Percentiles rank a stretch among this genome's conserved stretches.
phyloP scores from a whole-genome alignment of 257 asterid species.

The Lycium barbarum region DNA sequence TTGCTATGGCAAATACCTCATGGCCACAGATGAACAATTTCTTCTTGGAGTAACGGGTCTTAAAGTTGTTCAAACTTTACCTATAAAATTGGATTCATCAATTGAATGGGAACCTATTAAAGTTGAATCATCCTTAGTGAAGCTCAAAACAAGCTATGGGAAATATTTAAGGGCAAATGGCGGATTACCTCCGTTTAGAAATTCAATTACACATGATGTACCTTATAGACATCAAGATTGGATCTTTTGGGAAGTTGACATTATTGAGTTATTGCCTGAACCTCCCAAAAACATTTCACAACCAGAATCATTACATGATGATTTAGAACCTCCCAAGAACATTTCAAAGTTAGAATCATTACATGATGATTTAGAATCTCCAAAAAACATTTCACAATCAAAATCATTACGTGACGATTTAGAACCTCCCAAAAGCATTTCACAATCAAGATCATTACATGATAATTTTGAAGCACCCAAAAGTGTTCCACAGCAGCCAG shows the following conservation, averaged over 20 bases:
- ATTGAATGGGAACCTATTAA: constrained; percentile 35
- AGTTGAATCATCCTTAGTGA: constrained; percentile 8
- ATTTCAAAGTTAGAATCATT: background rate
- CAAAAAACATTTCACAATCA: background rate
- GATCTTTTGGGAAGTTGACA: constrained; percentile 33
- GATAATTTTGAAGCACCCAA: background rate
- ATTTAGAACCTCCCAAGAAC: background rate
- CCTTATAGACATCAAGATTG: constrained; percentile 24
- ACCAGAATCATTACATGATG: background rate
- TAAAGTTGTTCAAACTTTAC: constrained; percentile 28
- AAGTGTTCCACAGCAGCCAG: background rate
- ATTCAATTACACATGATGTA: constrained; percentile 29
- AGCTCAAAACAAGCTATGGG: constrained; percentile 31
- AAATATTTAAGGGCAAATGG: constrained; percentile 34
- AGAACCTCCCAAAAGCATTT: background rate
- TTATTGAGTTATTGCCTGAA: constrained; percentile 40
- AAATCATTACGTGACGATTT: background rate
- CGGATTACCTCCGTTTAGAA: constrained; percentile 24
- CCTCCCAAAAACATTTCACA: no score
- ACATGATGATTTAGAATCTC: background rate
- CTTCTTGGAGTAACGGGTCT: constrained; percentile 18
- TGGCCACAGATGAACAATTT: constrained; percentile 63
- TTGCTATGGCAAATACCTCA: constrained; percentile 65
- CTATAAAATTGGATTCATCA: constrained; percentile 27
- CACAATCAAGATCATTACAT: background rate